Evolutionary conservation across 345 rosid species (phyloP), one percentile per base, ranked within the genome.

Genomic region (Kernera saxatilis): DNA sequence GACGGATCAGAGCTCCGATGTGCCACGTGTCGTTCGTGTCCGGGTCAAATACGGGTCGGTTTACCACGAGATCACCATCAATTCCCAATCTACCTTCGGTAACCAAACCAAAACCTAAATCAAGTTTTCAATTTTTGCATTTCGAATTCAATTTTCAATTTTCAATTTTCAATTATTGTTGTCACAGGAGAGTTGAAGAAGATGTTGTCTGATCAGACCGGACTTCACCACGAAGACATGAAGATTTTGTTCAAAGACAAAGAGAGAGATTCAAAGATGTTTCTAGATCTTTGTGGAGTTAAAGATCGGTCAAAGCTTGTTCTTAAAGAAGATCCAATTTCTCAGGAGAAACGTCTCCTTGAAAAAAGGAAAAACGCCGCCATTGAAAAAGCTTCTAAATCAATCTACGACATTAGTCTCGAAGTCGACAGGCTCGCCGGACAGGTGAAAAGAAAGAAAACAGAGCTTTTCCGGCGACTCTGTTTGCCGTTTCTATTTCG

Each of bases 121-220:
- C n/a, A n/a, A 15, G 29, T 9, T 29, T 40, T 1, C 18, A 22
- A 61, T 6, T 14, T 49, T 61, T n/a, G n/a, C n/a, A n/a, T n/a
- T n/a, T n/a, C n/a, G n/a, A n/a, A n/a, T n/a, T n/a, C n/a, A 15
- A 52, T 9, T 29, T 40, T 1, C 18, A 22, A 61, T 6, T 14
- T 49, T 61, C 17, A 17, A 1, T 6, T 11, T 40, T 2, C 53
- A 1, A 21, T 8, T 76, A 45, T 76, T 48, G 18, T 67, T 43
- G 71, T n/a, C n/a, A n/a, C 88, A 95, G 97, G 98, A 78, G 97
- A 95, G 82, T 80, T 95, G 92, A 95, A 92, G 90, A 95, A 92
- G 74, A 57, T 86, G 81, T 58, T 92, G 82, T 39, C 90, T 6
- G 94, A 83, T 50, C 82, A 85, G 35, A 90, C 93, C 5, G 97